Conservation (phyloP, 2,329 filamentous ascomycete genomes). For the Colletotrichum kahawae region DNA sequence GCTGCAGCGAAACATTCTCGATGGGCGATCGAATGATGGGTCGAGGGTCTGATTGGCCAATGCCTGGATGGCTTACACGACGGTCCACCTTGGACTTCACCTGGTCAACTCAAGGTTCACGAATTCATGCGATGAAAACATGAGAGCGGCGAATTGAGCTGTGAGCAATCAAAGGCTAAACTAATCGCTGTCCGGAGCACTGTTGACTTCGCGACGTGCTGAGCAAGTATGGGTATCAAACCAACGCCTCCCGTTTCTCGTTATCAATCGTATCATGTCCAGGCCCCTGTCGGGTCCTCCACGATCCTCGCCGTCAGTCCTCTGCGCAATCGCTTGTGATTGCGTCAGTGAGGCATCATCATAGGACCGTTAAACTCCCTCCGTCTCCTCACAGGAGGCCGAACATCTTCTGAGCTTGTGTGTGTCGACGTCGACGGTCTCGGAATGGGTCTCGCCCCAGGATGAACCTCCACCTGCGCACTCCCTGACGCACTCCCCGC, state of each 20-base stretch:
- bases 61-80: background rate
- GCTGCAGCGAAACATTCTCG: background rate
- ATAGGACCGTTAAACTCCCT: conserved; percentile 6
- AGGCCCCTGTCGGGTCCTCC: background rate
- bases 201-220: background rate
- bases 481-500: background rate
- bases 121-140: background rate
- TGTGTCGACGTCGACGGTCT: background rate
- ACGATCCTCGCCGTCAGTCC: background rate
- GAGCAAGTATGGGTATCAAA: background rate
- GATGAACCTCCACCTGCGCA: background rate
- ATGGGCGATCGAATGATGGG: background rate
- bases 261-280: background rate
- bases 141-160: background rate
- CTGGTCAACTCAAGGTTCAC: background rate
- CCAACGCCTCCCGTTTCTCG: background rate
- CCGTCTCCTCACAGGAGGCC: background rate
- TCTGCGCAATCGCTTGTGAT: background rate
- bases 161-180: background rate
- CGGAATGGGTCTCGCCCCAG: background rate
- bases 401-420: background rate
- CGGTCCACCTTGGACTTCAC: background rate
- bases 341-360: conserved; percentile 2
- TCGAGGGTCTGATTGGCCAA: conserved; percentile 8
- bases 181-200: background rate